Conservation (phyloP, 129 eudicot species). For the Artemisia argyi region DNA sequence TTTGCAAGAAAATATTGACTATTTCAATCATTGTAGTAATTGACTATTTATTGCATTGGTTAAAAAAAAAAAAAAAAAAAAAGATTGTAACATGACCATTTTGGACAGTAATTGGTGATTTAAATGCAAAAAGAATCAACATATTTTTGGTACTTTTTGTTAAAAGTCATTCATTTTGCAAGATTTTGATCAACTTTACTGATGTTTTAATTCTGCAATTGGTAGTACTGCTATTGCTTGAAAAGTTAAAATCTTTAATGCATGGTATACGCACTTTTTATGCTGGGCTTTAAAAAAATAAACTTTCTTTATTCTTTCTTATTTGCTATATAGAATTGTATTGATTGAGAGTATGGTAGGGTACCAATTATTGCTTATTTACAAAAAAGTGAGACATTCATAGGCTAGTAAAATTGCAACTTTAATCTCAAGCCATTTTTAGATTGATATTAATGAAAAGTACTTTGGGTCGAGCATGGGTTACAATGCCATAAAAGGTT, state of each 20-base stretch:
- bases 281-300: not conserved
- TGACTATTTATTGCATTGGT: constrained; percentile 18
- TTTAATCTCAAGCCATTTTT: not conserved
- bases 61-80: constrained; percentile 8
- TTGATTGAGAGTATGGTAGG: not conserved
- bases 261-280: not conserved
- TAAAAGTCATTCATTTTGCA: constrained; percentile 4
- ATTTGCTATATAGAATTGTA: not conserved
- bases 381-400: constrained; percentile 15
- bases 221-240: not conserved
- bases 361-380: not conserved
- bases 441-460: not conserved
- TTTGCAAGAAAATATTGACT: not conserved
- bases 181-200: no score
- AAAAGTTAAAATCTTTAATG: not conserved
- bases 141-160: constrained; percentile 21
- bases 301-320: not conserved
- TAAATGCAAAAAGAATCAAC: constrained; percentile 8
- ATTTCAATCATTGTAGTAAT: not conserved
- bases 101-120: not conserved
- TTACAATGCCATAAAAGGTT: no score
- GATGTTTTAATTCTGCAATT: not conserved
- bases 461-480: not conserved
- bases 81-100: not conserved
- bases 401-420: constrained; percentile 3